Base-by-base conservation (phyloP, 805 yeast genomes). In the Candida railenensis region DNA sequence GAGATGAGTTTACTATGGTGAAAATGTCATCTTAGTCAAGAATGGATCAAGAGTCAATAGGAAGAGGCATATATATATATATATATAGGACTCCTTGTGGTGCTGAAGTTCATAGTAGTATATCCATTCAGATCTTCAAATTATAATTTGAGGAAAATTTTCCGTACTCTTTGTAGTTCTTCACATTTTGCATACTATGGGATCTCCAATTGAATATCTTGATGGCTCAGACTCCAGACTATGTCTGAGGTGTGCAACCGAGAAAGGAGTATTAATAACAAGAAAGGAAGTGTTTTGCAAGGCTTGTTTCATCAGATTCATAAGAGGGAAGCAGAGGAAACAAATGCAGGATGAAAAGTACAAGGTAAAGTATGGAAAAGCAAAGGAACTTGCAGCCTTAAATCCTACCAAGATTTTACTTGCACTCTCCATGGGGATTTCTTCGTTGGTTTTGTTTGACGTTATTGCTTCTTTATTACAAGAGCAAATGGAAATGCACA, bases 321-420 rank as follows among this genome's bases (percentile, higher is more conserved):
- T 91, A 33, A 75, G 85, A 47, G 83, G 88, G 20, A 91, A 91
- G 62, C 90, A 88, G 63, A 74, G 96, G 50, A 87, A 85, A 57
- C 86, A 77, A 57, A 82, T 92, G 89, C 73, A 69, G 60, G 79
- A 76, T 52, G 90, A 87, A 12, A 79, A 74, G 45, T 90, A 78
- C 66, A 87, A 88, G 58, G 91, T 87, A 19, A 78, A 83, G 55
- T 89, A 70, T 55, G 81, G 80, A 12, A 43, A 53, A 3, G 49
- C 59, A 37, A 68, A 60, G 12, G 47, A 60, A 2, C 21, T 5
- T n/a, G 39, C 40, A 7, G 30, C 28, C 3, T 20, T 12, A 3
- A 22, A 18, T 12, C 33, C 34, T 3, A 81, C 77, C 15, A 76
- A 66, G 28, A 76, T 85, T 0, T 56, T 87, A 22, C 59, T 89